phyloP scores from a whole-genome alignment of 176 grass and related monocot species.

The Carex myosuroides region DNA sequence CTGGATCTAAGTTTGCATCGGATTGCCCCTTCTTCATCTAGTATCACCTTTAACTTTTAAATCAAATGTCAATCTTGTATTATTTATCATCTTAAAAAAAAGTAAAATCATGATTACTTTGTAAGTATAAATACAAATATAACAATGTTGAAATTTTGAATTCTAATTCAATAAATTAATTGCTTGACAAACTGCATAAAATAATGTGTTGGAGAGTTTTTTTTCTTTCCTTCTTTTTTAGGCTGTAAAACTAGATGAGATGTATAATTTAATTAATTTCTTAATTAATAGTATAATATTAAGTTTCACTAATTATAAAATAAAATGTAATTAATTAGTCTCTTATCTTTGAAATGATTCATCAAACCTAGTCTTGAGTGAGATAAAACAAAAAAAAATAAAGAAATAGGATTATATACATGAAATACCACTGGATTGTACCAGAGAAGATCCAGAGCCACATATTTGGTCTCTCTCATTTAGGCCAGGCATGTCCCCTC shows the following conservation, averaged over 20 bases:
- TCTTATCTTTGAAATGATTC: too few species aligned
- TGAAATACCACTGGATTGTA: too few species aligned
- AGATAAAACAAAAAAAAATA: too few species aligned
- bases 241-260: background rate
- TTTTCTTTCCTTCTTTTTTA: background rate
- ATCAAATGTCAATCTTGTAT: background rate
- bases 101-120: background rate
- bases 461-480: constrained; percentile 2
- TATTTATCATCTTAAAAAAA: background rate
- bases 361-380: too few species aligned
- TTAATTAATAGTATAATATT: background rate
- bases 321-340: too few species aligned
- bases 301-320: background rate
- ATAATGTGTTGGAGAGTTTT: background rate
- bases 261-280: too few species aligned
- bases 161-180: background rate
- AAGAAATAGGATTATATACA: background rate
- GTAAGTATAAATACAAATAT: background rate
- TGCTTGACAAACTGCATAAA: background rate
- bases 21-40: background rate
- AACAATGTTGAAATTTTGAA: background rate
- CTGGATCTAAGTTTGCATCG: too few species aligned
- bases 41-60: background rate
- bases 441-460: background rate
- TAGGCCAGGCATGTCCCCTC: background rate